Base-by-base conservation (phyloP, 805 yeast species). In the Candida namnaoensis region DNA sequence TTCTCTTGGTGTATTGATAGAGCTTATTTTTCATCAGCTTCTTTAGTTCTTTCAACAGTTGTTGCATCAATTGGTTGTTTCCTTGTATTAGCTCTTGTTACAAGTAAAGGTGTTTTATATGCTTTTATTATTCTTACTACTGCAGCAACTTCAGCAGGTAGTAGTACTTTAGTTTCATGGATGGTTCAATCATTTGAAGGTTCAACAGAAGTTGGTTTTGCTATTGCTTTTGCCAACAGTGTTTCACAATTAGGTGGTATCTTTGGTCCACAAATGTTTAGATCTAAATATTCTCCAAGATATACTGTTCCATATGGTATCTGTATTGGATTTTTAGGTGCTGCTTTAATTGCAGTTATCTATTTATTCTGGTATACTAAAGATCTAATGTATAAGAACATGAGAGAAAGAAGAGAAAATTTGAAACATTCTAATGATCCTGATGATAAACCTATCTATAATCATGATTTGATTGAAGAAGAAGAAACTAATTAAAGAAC, bases 1-100 rank as follows among this genome's bases (percentile, higher is more conserved):
- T 51, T 48, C 25, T 49, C 53, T 1, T 44, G 44, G 34, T 25
- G 43, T 5, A 47, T 49, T 24, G 54, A 51, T 35, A 34, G 40
- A 19, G 44, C 45, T 3, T 11, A 27, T 13, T 30, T 44, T 8
- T 39, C 37, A n/a, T 45, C 47, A 13, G 41, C 25, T 4, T 13
- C 15, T 10, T 24, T 46, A 13, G 38, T 37, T 3, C 1, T 41
- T 6, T 33, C 9, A 5, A 26, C 44, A 2, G 26, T 44, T 15
- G 3, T 8, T 5, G 14, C 24, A 7, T 23, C 44, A 2, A 26
- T 44, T 11, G 38, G 25, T 23, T 27, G 42, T 1, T 44, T 44
- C 35, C 13, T 37, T n/a, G 37, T 41, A 8, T 36, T 47, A 7
- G 36, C 46, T 3, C n/a, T 37, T 10, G 44, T 44, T 12, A 37